phyloP scores from a whole-genome alignment of 192 early-diverging fungal species.

The Geranomyces michiganensis region DNA sequence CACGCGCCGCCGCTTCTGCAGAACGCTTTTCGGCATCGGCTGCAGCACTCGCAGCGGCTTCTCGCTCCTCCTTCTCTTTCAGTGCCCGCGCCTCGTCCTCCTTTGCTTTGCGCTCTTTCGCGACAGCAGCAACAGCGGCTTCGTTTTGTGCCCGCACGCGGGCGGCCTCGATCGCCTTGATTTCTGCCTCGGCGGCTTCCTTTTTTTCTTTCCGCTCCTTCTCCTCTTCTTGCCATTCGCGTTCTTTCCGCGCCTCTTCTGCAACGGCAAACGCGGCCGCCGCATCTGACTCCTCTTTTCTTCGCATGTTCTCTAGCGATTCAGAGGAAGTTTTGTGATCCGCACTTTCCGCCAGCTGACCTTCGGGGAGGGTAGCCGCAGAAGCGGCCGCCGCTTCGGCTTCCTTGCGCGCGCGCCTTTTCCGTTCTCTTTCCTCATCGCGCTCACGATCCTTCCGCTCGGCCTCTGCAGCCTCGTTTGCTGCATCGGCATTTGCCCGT shows the following conservation, averaged over 20 bases:
- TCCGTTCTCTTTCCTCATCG: slow-evolving; percentile 19
- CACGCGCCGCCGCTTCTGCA: background rate
- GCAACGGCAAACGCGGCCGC: background rate
- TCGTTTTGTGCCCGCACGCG: background rate
- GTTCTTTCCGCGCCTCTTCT: background rate
- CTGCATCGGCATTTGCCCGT: slow-evolving; percentile 1
- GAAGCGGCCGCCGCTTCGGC: background rate
- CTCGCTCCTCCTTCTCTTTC: background rate
- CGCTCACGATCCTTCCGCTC: slow-evolving; percentile 28
- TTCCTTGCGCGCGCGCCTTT: background rate
- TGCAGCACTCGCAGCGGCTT: background rate
- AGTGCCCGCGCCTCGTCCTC: background rate
- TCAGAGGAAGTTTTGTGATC: no score
- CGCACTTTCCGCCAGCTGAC: no score
- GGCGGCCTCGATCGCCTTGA: background rate
- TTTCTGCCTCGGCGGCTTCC: background rate
- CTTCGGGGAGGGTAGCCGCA: no score
- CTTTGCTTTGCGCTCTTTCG: slow-evolving; percentile 9
- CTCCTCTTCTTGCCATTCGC: background rate
- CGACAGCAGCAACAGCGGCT: background rate
- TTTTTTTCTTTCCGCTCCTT: background rate
- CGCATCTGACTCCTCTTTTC: background rate
- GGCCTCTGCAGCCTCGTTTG: slow-evolving; percentile 7
- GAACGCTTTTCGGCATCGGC: background rate
- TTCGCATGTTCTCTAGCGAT: no score